Evolutionary conservation across 768 basidiomycete genomes (phyloP), one percentile per base, ranked within the genome.

Genomic region (Lactifluus rugatus): DNA sequence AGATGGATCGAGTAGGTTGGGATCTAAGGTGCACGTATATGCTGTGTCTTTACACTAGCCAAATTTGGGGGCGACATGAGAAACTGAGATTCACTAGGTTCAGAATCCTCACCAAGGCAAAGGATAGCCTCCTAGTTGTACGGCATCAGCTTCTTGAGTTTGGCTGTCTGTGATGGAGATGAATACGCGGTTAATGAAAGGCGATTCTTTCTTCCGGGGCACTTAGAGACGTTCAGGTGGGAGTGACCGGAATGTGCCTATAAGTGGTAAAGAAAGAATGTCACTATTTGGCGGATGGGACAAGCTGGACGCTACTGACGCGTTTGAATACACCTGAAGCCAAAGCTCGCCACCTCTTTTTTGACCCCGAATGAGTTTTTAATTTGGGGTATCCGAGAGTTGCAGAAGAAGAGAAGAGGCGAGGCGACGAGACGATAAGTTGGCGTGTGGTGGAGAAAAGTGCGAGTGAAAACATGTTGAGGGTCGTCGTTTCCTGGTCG

Each of bases 331-430:
- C 68, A 46, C 69, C 75, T 17, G 80, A 82, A n/a, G 80, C 79
- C 46, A 89, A 70, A 3, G 84, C 83, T 57, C 80, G 74, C 86
- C 86, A 90, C 60, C 88, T 75, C 71, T 90, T 90, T 73, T 89
- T 89, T 23, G 88, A 79, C 10, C 87, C 88, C 3, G 81, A 84
- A 68, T 90, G 88, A 1, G 84, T 80, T 70, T 90, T 90, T 65
- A 90, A 72, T 72, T 90, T 90, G 53, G 87, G 88, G 54, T 82
- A 85, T 54, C 78, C 76, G 28, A 70, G 68, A 1, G 76, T 61
- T 7, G 79, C 70, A 5, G 82, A 81, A 14, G 82, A 80, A 37
- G 87, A 85, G 70, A 90, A 87, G 21, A 65, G 58, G 13, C 71
- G 69, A 19, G 66, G 53, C 11, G 67, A 66, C 5, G 64, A 60